Base-by-base conservation (phyloP, 371 early-diverging fungal species). In the Syncephalastrum sp. region DNA sequence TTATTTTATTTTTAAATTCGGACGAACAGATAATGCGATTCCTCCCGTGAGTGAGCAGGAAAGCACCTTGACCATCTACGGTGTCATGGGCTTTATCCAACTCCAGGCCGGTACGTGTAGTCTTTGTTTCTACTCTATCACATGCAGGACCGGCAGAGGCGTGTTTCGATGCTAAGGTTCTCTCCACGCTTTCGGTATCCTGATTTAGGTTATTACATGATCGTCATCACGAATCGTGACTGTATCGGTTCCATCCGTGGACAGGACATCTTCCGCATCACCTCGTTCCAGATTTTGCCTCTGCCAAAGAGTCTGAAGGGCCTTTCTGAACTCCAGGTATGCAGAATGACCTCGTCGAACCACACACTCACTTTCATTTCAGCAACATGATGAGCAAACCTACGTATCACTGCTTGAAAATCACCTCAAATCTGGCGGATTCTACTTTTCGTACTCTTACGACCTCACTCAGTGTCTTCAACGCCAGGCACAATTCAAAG, bases 391-490 rank as follows among this genome's bases (percentile, higher is more conserved):
- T 17, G 97, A 97, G 65, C 75, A 84, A 2, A 64, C 66, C 14
- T 96, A 90, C 68, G 69, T 95, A 29, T 58, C 71, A 1, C 72
- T 95, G 54, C 65, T 97, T 27, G 82, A 91, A 48, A 65, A 69
- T 12, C 82, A 90, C 29, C 79, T 97, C n/a, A 81, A 76, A 19
- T 65, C 80, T 15, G 82, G 83, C 44, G 77, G 76, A 38, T 91
- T 92, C 59, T 95, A 91, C 64, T 96, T 91, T 66, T 96, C 96
- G 19, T 90, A 91, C 60, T 82, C 83, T 13, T 88, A 82, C 59
- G 94, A 97, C 58, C 57, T 98, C 56, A 96, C 98, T 3, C 84
- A 87, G 58, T 82, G 86, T 13, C 56, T 92, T 8, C 95, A 98
- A 69, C 78, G 89, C 57, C 92, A 89, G 64, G 67, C 74, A 12